These are phyloP conservation scores for Backusella mclennaniae DNA, from an alignment of 192 early-diverging fungal genomes.

Conservation along the genomic window DNA sequence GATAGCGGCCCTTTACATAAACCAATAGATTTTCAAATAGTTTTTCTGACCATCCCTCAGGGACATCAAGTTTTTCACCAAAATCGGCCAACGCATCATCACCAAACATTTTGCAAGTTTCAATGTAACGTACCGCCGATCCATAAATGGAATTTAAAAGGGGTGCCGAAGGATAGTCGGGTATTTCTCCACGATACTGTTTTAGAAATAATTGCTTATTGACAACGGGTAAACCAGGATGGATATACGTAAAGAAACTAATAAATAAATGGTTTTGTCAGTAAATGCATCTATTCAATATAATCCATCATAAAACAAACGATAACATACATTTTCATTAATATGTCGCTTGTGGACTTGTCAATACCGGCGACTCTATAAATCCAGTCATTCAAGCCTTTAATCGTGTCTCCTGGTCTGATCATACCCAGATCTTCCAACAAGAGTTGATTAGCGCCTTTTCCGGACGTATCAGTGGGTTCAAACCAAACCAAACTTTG, in stretches of 20 bases:
- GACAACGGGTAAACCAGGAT: conserved; percentile 70
- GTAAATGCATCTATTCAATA: not conserved
- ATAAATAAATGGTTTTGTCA: conserved; percentile 1
- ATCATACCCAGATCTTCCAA: conserved; percentile 22
- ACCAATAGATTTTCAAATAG: conserved; percentile 31
- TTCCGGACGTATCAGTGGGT: not conserved
- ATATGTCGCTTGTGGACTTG: conserved; percentile 27
- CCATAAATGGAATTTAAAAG: conserved; percentile 34
- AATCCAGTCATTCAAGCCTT: conserved; percentile 35
- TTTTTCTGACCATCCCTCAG: conserved; percentile 28
- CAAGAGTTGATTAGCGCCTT: not conserved
- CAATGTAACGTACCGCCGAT: conserved; percentile 32
- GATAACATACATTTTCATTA: conserved; percentile 35
- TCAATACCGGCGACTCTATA: conserved; percentile 28
- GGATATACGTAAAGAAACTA: conserved; percentile 63
- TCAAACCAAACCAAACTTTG: conserved; percentile 27
- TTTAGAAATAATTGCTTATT: conserved; percentile 62
- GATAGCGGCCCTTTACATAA: conserved; percentile 25
- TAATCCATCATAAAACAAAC: too few species aligned
- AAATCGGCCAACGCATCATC: conserved; percentile 13
- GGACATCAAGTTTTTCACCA: conserved; percentile 20
- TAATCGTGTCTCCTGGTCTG: conserved; percentile 26
- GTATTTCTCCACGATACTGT: conserved; percentile 28
- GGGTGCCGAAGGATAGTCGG: conserved; percentile 30
- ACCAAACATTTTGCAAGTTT: conserved; percentile 24